A percentile compares a stretch with the other conserved stretches of the same genome.
Conservation (phyloP, 305 asterid genomes). For the Fraxinus nigra region DNA sequence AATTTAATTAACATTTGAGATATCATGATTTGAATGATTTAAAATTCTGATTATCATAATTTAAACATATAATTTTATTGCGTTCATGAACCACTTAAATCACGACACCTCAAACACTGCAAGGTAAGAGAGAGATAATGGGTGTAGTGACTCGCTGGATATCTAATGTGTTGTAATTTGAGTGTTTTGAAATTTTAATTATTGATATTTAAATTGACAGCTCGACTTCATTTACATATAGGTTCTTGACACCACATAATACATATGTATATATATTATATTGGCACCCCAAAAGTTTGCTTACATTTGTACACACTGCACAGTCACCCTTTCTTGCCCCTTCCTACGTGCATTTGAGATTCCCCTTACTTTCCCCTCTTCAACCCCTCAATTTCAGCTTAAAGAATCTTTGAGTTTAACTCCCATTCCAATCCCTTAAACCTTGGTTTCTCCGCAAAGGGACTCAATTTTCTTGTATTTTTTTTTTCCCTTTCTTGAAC, state of each 20-base stretch:
- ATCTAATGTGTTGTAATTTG: not conserved
- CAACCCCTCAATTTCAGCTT: conserved; percentile 24
- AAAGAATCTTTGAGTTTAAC: conserved; percentile 26
- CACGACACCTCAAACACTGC: not conserved
- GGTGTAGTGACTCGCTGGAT: not conserved
- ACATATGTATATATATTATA: conserved; percentile 17
- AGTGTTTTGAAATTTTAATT: too few species aligned
- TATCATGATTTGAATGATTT: not conserved
- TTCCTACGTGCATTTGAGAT: conserved; percentile 45
- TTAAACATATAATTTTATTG: too few species aligned
- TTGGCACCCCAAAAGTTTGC: conserved; percentile 37
- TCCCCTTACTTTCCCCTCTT: conserved; percentile 36
- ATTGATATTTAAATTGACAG: not conserved
- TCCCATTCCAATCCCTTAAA: conserved; percentile 27
- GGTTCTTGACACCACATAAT: conserved; percentile 18
- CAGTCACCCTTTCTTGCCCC: conserved; percentile 10
- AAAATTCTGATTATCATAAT: too few species aligned
- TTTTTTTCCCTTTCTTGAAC: conserved; percentile 22
- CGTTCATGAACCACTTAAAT: not conserved
- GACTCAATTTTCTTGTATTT: conserved; percentile 7
- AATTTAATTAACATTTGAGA: not conserved
- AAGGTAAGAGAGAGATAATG: not conserved
- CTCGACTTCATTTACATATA: not conserved
- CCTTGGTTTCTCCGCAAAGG: conserved; percentile 32
- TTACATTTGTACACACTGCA: conserved; percentile 30